phyloP scores from a whole-genome alignment of 2,329 filamentous ascomycete genomes.

The Elsinoe ampelina region DNA sequence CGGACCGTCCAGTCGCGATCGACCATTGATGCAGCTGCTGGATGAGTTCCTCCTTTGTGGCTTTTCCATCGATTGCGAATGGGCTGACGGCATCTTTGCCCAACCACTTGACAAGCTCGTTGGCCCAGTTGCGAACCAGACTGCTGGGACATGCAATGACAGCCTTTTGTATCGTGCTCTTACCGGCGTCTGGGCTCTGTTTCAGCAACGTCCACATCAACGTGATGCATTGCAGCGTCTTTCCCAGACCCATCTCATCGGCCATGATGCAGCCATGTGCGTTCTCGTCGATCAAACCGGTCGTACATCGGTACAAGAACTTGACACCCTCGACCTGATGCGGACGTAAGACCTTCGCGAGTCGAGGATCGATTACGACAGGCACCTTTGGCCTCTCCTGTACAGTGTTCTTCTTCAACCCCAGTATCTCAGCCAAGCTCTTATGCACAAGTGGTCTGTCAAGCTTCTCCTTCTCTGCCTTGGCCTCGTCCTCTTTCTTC shows the following conservation, averaged over 20 bases:
- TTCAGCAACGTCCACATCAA: slow-evolving; percentile 95
- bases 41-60: slow-evolving; percentile 84
- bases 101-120: slow-evolving; percentile 93
- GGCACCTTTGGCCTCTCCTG: slow-evolving; percentile 79
- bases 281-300: slow-evolving; percentile 86
- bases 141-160: slow-evolving; percentile 96
- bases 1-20: slow-evolving; percentile 76
- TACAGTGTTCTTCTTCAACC: slow-evolving; percentile 75
- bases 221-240: slow-evolving; percentile 93
- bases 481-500: slow-evolving; percentile 30
- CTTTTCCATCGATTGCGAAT: slow-evolving; percentile 95
- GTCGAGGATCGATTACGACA: slow-evolving; percentile 85
- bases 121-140: slow-evolving; percentile 95
- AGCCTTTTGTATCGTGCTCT: slow-evolving; percentile 86
- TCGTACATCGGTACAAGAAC: slow-evolving; percentile 91
- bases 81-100: slow-evolving; percentile 82
- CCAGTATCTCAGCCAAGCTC: slow-evolving; percentile 87
- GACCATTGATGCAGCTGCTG: slow-evolving; percentile 91
- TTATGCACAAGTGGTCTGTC: slow-evolving; percentile 84
- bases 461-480: slow-evolving; percentile 43
- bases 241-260: slow-evolving; percentile 96
- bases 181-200: slow-evolving; percentile 91
- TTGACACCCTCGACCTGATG: slow-evolving; percentile 98
- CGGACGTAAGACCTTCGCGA: slow-evolving; percentile 82
- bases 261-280: slow-evolving; percentile 99